Percentiles rank a stretch among this genome's conserved stretches.
phyloP scores from a whole-genome alignment of 192 early-diverging fungal species.

The Paraglomus occultum region DNA sequence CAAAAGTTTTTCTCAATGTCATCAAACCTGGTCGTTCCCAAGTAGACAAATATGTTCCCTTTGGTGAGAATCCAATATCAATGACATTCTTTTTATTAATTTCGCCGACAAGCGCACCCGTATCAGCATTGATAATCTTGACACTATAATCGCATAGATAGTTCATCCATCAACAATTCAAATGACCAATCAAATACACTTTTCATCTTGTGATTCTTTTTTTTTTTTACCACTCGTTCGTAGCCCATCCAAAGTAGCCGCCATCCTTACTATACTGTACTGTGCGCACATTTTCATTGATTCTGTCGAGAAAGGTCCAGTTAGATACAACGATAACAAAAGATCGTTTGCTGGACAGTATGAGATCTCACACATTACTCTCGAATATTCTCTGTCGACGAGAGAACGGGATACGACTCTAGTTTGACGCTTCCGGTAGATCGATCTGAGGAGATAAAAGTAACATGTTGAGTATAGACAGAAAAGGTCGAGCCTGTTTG shows the following conservation, averaged over 20 bases:
- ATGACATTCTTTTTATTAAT: slow-evolving; percentile 67
- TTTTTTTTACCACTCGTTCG: slow-evolving; percentile 49
- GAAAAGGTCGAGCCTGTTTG: too few relatives aligned
- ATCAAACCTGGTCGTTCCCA: slow-evolving; percentile 78
- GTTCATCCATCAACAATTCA: slow-evolving; percentile 20
- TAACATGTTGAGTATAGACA: too few relatives aligned
- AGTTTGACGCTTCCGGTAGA: too few relatives aligned
- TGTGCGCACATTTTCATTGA: neutral
- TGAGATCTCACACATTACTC: too few relatives aligned
- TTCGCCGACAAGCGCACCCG: slow-evolving; percentile 57
- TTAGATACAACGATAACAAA: too few relatives aligned
- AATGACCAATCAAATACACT: slow-evolving; percentile 32
- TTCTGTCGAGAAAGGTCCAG: too few relatives aligned
- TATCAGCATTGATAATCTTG: slow-evolving; percentile 70
- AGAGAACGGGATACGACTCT: too few relatives aligned
- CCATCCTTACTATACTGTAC: slow-evolving; percentile 78
- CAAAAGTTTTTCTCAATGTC: slow-evolving; percentile 18
- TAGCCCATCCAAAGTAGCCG: slow-evolving; percentile 63
- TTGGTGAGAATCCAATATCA: slow-evolving; percentile 90
- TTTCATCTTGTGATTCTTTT: too few relatives aligned
- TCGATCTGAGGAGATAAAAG: too few relatives aligned
- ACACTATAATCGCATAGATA: slow-evolving; percentile 43
- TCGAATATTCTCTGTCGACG: too few relatives aligned
- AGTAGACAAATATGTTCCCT: slow-evolving; percentile 84
- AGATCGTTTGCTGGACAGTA: too few relatives aligned